Conservation (phyloP, 441 rosid species). For the Capsella rubella region DNA sequence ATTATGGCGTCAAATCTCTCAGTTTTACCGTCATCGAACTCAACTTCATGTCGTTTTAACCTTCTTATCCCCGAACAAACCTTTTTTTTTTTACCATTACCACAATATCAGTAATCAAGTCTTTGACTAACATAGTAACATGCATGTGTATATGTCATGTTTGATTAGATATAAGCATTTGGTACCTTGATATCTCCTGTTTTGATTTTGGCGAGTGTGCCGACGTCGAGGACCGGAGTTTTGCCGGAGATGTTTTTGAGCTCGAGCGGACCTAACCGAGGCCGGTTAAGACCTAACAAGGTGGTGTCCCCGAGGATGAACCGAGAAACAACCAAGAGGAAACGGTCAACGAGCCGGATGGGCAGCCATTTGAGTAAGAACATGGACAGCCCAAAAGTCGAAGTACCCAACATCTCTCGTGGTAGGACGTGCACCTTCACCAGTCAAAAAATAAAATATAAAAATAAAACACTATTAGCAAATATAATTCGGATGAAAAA, state of each 20-base stretch:
- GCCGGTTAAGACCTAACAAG: conserved; percentile 59
- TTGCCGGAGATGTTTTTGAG: conserved; percentile 68
- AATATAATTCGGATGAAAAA: conserved; percentile 28
- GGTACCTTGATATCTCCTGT: conserved; percentile 64
- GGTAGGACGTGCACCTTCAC: conserved; percentile 83
- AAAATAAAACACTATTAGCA: conserved; percentile 15
- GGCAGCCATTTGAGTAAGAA: conserved; percentile 78
- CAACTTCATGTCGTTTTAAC: conserved; percentile 53
- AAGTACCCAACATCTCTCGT: conserved; percentile 76
- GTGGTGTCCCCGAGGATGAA: conserved; percentile 68
- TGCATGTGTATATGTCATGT: neutral
- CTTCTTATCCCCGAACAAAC: conserved; percentile 60
- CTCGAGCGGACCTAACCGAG: conserved; percentile 61
- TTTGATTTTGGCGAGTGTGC: conserved; percentile 65
- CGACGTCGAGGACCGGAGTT: conserved; percentile 72
- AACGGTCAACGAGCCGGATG: conserved; percentile 65
- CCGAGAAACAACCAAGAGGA: conserved; percentile 62
- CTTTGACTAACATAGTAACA: neutral
- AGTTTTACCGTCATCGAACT: conserved; percentile 56
- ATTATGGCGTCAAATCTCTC: conserved; percentile 70
- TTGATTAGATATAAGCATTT: neutral
- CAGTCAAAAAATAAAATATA: conserved; percentile 2
- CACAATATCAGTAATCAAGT: conserved; percentile 29
- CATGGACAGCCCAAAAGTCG: conserved; percentile 88
- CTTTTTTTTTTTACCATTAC: conserved; percentile 37